Conservation (phyloP, 1,284 basidiomycete genomes). For the Sanghuangporus weigelae region DNA sequence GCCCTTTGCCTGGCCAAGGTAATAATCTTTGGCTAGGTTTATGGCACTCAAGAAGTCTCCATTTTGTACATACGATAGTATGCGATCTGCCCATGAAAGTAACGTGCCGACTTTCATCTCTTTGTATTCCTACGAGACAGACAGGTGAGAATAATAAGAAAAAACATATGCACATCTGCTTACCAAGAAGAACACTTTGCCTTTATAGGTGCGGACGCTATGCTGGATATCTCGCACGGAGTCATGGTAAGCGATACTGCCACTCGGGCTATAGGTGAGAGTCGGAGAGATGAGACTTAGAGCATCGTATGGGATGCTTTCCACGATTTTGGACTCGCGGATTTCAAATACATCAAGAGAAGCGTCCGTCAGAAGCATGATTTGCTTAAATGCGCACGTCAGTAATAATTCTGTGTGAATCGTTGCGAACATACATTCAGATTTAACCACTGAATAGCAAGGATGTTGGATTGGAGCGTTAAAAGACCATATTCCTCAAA, state of each 20-base stretch:
- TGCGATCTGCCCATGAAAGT: slow-evolving; percentile 93
- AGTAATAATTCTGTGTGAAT: slow-evolving; percentile 12
- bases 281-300: slow-evolving; percentile 51
- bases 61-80: slow-evolving; percentile 77
- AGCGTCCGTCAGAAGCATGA: slow-evolving; percentile 50
- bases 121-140: slow-evolving; percentile 48
- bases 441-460: slow-evolving; percentile 74
- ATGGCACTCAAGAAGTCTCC: slow-evolving; percentile 93
- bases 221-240: slow-evolving; percentile 56
- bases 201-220: slow-evolving; percentile 80
- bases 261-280: slow-evolving; percentile 41
- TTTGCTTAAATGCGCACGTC: slow-evolving; percentile 42
- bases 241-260: slow-evolving; percentile 42
- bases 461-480: slow-evolving; percentile 49
- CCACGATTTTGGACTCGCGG: slow-evolving; percentile 46
- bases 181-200: slow-evolving; percentile 88
- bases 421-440: slow-evolving; percentile 55
- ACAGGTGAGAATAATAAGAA: not conserved
- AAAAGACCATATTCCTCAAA: slow-evolving; percentile 55
- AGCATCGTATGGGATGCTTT: slow-evolving; percentile 53
- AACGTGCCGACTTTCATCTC: slow-evolving; percentile 82
- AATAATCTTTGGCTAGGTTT: slow-evolving; percentile 80
- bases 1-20: slow-evolving; percentile 76
- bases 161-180: slow-evolving; percentile 28
- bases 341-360: slow-evolving; percentile 72